Conservation (phyloP, 2,329 filamentous ascomycete genomes). For the Westerdykella ornata region DNA sequence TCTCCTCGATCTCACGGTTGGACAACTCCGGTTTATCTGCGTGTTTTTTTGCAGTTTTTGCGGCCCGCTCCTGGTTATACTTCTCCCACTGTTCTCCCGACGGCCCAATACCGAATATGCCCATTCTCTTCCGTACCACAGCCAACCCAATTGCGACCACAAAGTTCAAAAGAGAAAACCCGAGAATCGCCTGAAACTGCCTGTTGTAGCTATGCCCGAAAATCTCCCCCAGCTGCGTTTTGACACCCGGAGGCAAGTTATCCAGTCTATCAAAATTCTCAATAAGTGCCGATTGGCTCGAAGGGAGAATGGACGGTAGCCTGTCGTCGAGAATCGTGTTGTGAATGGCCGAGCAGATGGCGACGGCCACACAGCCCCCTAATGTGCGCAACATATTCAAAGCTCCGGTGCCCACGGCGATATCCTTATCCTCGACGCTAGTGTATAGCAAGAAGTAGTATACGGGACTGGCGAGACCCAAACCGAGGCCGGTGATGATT, state of each 20-base stretch:
- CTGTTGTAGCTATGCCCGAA: constrained; percentile 29
- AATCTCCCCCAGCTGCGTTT: constrained; percentile 14
- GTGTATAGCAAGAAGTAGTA: constrained; percentile 24
- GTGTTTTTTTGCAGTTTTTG: too few species aligned
- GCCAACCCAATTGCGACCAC: constrained; percentile 16
- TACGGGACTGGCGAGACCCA: constrained; percentile 22
- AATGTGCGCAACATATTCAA: constrained; percentile 31
- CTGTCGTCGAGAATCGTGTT: constrained; percentile 12
- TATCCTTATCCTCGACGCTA: constrained; percentile 19
- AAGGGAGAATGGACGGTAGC: constrained; percentile 16
- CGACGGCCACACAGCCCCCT: constrained; percentile 27
- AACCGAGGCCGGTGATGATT: constrained; percentile 22
- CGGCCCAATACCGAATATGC: constrained; percentile 17
- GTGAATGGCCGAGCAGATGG: constrained; percentile 28
- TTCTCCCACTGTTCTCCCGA: too few species aligned
- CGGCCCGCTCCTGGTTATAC: too few species aligned
- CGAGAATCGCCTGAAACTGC: constrained; percentile 27
- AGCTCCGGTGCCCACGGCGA: constrained; percentile 23
- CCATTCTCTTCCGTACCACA: constrained; percentile 17
- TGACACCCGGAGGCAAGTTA: constrained; percentile 12
- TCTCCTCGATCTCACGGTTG: too few species aligned
- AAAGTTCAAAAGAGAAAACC: constrained; percentile 21
- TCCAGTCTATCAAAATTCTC: constrained; percentile 13
- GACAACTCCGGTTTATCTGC: too few species aligned
- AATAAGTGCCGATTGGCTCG: constrained; percentile 17